Evolutionary conservation across 164 flowering plant genomes (phyloP).

Genomic region (Dillenia turbinata): DNA sequence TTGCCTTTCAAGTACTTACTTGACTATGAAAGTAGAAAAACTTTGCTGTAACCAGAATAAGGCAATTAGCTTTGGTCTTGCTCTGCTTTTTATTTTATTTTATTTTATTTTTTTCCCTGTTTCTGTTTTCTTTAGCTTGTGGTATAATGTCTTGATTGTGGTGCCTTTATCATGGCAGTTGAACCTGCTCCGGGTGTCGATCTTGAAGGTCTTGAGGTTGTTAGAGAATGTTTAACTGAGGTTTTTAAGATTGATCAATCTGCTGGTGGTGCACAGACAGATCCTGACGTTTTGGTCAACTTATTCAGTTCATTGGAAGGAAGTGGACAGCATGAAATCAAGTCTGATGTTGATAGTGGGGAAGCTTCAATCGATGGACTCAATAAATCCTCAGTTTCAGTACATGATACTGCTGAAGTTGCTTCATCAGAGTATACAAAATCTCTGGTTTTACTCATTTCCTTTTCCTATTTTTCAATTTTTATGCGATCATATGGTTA

Average conservation of each 20-base stretch:
- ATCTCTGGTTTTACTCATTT: constrained; percentile 16
- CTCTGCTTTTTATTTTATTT: no score
- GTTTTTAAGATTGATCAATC: constrained; percentile 51
- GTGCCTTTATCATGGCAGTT: constrained; percentile 39
- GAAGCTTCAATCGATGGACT: constrained; percentile 24
- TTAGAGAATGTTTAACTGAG: constrained; percentile 64
- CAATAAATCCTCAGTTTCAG: constrained; percentile 26
- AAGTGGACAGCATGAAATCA: constrained; percentile 12
- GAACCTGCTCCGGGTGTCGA: constrained; percentile 84
- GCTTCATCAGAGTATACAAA: constrained; percentile 22
- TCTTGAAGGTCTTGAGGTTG: constrained; percentile 84
- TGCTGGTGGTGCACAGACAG: constrained; percentile 23
- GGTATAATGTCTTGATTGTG: constrained; percentile 1
- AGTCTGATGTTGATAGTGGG: constrained; percentile 15
- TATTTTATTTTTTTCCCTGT: no score
- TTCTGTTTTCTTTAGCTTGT: not conserved
- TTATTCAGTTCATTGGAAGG: constrained; percentile 45
- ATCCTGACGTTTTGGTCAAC: constrained; percentile 46
- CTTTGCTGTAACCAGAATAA: no score
- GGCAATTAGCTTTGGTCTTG: no score
- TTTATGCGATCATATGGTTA: no score
- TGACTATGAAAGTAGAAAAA: no score
- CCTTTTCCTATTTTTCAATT: not conserved
- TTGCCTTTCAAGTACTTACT: no score
- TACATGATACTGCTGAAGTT: constrained; percentile 12